phyloP scores from a whole-genome alignment of 2,329 filamentous ascomycete genomes.

The Fusarium palustre region DNA sequence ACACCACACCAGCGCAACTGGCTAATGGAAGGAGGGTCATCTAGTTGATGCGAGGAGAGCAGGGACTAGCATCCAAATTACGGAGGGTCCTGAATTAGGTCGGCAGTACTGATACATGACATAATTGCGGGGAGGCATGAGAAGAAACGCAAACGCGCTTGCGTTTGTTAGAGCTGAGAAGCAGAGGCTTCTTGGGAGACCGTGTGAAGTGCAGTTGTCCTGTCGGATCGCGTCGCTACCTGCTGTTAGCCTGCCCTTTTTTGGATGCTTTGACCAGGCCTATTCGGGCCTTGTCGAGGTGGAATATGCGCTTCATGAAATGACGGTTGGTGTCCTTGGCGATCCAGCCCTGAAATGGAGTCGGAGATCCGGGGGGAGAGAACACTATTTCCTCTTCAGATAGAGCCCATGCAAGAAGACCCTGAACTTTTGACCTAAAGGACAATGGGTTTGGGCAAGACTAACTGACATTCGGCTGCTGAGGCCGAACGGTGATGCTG shows the following conservation, averaged over 20 bases:
- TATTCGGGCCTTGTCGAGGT: conserved; percentile 43
- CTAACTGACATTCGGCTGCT: background rate
- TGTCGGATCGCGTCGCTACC: conserved; percentile 32
- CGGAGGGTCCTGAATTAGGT: conserved; percentile 53
- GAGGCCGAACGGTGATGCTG: conserved; percentile 16
- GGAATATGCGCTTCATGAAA: conserved; percentile 33
- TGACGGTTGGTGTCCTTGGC: conserved; percentile 39
- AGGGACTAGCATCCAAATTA: conserved; percentile 51
- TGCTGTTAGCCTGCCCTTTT: conserved; percentile 38
- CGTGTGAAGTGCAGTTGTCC: conserved; percentile 36
- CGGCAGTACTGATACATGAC: conserved; percentile 57
- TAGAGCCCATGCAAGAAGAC: conserved; percentile 3
- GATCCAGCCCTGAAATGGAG: conserved; percentile 21
- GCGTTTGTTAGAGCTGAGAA: conserved; percentile 34
- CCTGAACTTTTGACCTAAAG: conserved; percentile 4
- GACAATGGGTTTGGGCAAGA: conserved; percentile 9
- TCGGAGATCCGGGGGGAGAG: conserved; percentile 29
- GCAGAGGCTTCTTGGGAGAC: conserved; percentile 41
- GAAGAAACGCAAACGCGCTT: conserved; percentile 31
- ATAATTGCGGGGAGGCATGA: conserved; percentile 57
- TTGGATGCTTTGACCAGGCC: conserved; percentile 43
- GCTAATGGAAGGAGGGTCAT: conserved; percentile 34
- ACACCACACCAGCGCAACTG: conserved; percentile 24
- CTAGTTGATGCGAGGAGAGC: conserved; percentile 45
- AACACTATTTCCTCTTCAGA: conserved; percentile 27